A percentile compares a stretch with the other conserved stretches of the same genome.
These are phyloP conservation scores for Lentinula boryana DNA, from an alignment of 768 basidiomycete genomes.

Conservation along the genomic window DNA sequence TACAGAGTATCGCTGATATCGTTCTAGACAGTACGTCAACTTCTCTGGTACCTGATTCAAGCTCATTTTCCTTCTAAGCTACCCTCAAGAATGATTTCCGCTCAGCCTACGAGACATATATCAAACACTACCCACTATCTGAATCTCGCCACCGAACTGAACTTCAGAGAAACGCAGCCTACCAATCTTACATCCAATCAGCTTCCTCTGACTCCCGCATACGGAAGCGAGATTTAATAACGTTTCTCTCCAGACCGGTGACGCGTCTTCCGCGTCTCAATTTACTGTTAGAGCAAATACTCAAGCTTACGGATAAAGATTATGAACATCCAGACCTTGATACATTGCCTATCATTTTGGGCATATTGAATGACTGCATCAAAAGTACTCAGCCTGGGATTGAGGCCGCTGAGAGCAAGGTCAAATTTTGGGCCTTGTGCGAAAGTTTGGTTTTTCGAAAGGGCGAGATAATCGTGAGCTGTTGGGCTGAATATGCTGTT, in stretches of 20 bases:
- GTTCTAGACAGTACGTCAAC: slow-evolving; percentile 63
- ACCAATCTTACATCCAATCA: slow-evolving; percentile 60
- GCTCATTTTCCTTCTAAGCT: slow-evolving; percentile 26
- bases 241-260: slow-evolving; percentile 81
- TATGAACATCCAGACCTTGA: slow-evolving; percentile 75
- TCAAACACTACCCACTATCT: slow-evolving; percentile 84
- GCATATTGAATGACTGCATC: slow-evolving; percentile 63
- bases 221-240: slow-evolving; percentile 71
- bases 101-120: slow-evolving; percentile 70
- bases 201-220: slow-evolving; percentile 59
- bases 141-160: slow-evolving; percentile 79
- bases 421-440: slow-evolving; percentile 78
- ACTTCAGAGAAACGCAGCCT: slow-evolving; percentile 58
- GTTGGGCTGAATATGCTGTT: not conserved
- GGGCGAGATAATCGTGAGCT: slow-evolving; percentile 75
- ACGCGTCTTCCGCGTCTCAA: slow-evolving; percentile 82
- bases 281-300: slow-evolving; percentile 64
- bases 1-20: slow-evolving; percentile 81
- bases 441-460: slow-evolving; percentile 70
- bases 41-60: slow-evolving; percentile 11
- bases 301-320: slow-evolving; percentile 60
- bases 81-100: slow-evolving; percentile 47
- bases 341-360: slow-evolving; percentile 64
- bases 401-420: slow-evolving; percentile 84
- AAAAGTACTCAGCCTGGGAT: slow-evolving; percentile 90